phyloP scores from a whole-genome alignment of 306 rosid genomes.

The Coriaria nepalensis region DNA sequence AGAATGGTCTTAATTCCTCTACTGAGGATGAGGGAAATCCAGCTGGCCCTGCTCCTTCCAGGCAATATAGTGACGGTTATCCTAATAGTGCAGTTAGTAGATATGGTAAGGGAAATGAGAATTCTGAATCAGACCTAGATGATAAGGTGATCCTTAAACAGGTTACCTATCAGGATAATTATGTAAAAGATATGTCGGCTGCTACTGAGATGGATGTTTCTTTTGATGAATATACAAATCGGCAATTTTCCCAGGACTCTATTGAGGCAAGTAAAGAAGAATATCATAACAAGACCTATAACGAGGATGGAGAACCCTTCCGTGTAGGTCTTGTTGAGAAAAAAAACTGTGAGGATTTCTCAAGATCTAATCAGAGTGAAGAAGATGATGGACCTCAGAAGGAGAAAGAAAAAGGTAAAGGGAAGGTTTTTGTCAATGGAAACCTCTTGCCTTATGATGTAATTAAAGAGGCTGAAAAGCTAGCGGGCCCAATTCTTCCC shows the following conservation, averaged over 20 bases:
- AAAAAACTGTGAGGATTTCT: constrained; percentile 24
- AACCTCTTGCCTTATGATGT: constrained; percentile 19
- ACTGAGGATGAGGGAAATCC: constrained; percentile 13
- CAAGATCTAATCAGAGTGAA: constrained; percentile 17
- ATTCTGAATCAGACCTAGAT: constrained; percentile 5
- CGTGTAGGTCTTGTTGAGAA: constrained; percentile 14
- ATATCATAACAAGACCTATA: constrained; percentile 14
- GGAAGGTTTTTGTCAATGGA: constrained; percentile 26
- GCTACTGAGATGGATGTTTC: constrained; percentile 23
- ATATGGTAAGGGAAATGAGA: constrained; percentile 10
- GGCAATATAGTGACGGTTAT: constrained; percentile 16
- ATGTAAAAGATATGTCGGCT: constrained; percentile 13
- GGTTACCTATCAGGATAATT: constrained; percentile 6
- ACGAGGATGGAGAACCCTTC: constrained; percentile 17
- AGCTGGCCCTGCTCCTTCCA: constrained; percentile 9
- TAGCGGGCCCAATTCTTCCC: constrained; percentile 33
- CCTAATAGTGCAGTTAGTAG: constrained; percentile 8
- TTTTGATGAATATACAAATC: constrained; percentile 22
- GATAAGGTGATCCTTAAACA: constrained; percentile 10
- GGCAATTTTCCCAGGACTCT: constrained; percentile 23
- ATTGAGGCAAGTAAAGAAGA: constrained; percentile 22
- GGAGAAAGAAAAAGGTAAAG: no score
- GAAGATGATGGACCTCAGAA: constrained; percentile 13
- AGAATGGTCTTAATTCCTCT: constrained; percentile 12
- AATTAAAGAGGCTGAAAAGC: constrained; percentile 32